phyloP scores from a whole-genome alignment of 352 stramenopile genomes.

The Hyaloperonospora brassicae region DNA sequence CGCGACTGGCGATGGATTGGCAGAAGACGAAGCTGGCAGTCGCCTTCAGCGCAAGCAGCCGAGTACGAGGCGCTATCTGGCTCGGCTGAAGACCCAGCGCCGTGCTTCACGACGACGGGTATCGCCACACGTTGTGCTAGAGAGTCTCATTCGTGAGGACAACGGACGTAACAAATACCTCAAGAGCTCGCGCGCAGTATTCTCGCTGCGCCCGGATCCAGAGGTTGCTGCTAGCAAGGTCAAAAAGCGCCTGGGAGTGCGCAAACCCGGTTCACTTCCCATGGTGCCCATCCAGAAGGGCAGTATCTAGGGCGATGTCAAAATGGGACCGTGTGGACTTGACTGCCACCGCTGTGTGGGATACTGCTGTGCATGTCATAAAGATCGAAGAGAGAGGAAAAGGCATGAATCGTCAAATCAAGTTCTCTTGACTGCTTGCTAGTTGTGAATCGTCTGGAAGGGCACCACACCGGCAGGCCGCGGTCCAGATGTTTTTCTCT shows the following conservation, averaged over 20 bases:
- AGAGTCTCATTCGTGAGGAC: conserved; percentile 76
- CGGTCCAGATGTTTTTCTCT: conserved; percentile 14
- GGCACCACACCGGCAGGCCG: conserved; percentile 1
- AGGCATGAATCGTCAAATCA: conserved; percentile 19
- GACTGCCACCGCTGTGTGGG: conserved; percentile 15
- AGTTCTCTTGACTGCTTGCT: conserved; percentile 9
- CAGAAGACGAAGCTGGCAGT: conserved; percentile 44
- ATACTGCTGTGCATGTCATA: conserved; percentile 28
- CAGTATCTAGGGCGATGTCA: conserved; percentile 39
- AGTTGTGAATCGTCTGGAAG: conserved; percentile 1
- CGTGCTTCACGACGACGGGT: conserved; percentile 53
- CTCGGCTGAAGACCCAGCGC: conserved; percentile 67
- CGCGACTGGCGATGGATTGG: conserved; percentile 21
- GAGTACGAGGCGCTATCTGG: conserved; percentile 72
- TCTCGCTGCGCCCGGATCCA: conserved; percentile 64
- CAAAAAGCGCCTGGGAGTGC: conserved; percentile 66
- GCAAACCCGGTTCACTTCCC: conserved; percentile 55
- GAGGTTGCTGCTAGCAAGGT: conserved; percentile 60
- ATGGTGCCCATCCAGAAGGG: conserved; percentile 62
- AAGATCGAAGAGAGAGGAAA: conserved; percentile 18
- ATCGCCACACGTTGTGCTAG: conserved; percentile 62
- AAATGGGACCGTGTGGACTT: conserved; percentile 3
- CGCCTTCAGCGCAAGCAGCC: conserved; percentile 68
- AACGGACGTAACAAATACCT: conserved; percentile 75
- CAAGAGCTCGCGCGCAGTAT: conserved; percentile 71